Base-by-base conservation (phyloP, 2,329 filamentous ascomycete genomes). In the Teratosphaeria epicoccoides region DNA sequence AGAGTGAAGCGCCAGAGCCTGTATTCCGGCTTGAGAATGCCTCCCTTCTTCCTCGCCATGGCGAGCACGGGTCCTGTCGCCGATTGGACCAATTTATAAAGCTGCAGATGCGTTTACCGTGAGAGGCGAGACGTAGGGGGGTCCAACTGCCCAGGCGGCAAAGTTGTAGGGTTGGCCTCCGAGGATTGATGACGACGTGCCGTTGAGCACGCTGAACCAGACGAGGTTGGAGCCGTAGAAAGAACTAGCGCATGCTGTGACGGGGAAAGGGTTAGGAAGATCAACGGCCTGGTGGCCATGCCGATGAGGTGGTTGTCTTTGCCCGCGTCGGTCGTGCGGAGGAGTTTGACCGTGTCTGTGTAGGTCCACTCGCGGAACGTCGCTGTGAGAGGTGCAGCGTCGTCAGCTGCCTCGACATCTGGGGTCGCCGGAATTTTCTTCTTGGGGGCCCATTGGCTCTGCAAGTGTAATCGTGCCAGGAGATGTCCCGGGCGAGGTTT, bases 151-250 rank as follows among this genome's bases (percentile, higher is more conserved):
- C 40, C 59, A 64, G 10, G 69, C 56, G 2, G 57, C 49, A 57
- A 72, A 72, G 50, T 64, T 61, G 58, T 73, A 73, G 0, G 66
- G 65, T 2, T 61, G 53, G n/a, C 58, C 62, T 6, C 61, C 60
- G 5, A 73, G 65, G 50, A 71, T 70, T 1, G 71, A 57, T 1
- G 68, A 71, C 1, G 69, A 59, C 1, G 71, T 72, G 4, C 61
- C 70, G 53, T 73, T 72, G 50, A 72, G 66, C 11, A 73, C 68
- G 54, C 71, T 71, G 63, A 71, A 71, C 69, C 70, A 72, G 47
- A 68, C 60, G 6, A 72, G 61, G 46, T 67, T 66, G 29, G 59
- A 59, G 23, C 70, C 70, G 57, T 71, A 72, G 23, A 57, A 62
- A 59, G 72, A 71, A 11, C 70, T 69, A 11, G 66, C 59, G 53